phyloP scores from a whole-genome alignment of 2,329 filamentous ascomycete species.

The Raffaelea ambrosiae region DNA sequence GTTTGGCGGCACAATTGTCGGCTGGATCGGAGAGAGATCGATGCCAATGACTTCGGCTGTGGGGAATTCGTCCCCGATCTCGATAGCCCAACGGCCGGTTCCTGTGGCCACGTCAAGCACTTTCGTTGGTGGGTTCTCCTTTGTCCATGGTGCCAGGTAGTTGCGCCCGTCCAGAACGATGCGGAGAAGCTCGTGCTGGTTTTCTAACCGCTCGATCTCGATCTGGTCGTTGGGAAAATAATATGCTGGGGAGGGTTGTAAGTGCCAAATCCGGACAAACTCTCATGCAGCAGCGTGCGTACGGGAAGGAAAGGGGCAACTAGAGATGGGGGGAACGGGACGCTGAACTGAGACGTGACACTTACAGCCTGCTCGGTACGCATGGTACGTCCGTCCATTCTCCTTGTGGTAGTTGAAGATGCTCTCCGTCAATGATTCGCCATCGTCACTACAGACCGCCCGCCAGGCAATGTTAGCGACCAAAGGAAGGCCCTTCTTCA shows the following conservation, averaged over 20 bases:
- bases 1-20: constrained; percentile 58
- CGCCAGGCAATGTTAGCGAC: neutral
- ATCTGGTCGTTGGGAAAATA: constrained; percentile 23
- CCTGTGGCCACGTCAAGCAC: constrained; percentile 36
- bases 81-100: constrained; percentile 58
- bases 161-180: constrained; percentile 20
- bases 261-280: neutral
- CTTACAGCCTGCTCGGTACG: constrained; percentile 22
- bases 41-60: constrained; percentile 50
- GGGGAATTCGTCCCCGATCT: constrained; percentile 56
- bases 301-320: neutral
- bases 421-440: constrained; percentile 21
- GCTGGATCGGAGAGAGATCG: constrained; percentile 61
- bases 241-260: too few species aligned
- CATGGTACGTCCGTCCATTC: constrained; percentile 24
- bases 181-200: constrained; percentile 23
- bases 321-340: too few species aligned
- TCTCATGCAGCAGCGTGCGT: neutral
- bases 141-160: constrained; percentile 21
- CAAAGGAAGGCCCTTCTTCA: neutral
- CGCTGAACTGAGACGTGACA: neutral
- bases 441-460: constrained; percentile 12
- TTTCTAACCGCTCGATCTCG: constrained; percentile 22
- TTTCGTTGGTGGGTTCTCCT: constrained; percentile 17
- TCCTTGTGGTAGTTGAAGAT: constrained; percentile 19